phyloP scores from a whole-genome alignment of 2,329 filamentous ascomycete genomes.

The Ophiocordyceps camponoti-leonardi region DNA sequence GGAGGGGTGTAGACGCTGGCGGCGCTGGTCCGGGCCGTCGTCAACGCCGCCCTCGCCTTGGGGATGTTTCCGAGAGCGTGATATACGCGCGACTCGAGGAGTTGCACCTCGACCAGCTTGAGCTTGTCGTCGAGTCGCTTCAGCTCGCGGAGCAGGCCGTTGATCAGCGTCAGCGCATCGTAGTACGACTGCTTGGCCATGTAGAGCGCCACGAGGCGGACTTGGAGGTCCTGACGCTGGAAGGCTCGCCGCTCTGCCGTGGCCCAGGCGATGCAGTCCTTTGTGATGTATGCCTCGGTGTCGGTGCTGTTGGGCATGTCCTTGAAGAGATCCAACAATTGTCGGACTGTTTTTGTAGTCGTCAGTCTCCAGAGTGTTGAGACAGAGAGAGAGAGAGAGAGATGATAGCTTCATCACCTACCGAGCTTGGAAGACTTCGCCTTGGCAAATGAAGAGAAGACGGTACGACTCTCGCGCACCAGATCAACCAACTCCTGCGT shows the following conservation, averaged over 20 bases:
- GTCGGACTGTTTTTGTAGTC: conserved; percentile 52
- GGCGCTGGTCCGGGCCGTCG: conserved; percentile 83
- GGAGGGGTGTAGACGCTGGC: conserved; percentile 96
- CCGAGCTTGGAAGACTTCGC: conserved; percentile 97
- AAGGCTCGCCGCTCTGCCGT: conserved; percentile 88
- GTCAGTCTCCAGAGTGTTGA: neutral
- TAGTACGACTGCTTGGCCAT: conserved; percentile 98
- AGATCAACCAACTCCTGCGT: conserved; percentile 74
- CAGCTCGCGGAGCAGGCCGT: conserved; percentile 84
- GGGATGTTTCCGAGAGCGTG: conserved; percentile 92
- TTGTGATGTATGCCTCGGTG: conserved; percentile 85
- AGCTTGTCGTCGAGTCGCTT: conserved; percentile 98
- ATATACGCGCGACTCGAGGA: conserved; percentile 92
- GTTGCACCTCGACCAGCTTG: conserved; percentile 91
- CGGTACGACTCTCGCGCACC: conserved; percentile 75
- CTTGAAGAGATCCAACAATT: conserved; percentile 89
- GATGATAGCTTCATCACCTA: conserved; percentile 25
- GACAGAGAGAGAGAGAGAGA: neutral
- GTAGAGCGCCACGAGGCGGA: conserved; percentile 79
- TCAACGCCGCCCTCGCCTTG: conserved; percentile 88
- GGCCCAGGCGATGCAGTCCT: conserved; percentile 99
- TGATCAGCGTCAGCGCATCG: conserved; percentile 91
- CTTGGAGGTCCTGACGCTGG: conserved; percentile 95
- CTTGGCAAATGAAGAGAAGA: conserved; percentile 92
- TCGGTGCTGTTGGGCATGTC: conserved; percentile 90